A percentile compares a stretch with the other conserved stretches of the same genome.
These are phyloP conservation scores for Xylariaceae sp. DNA, from an alignment of 2,329 filamentous ascomycete species.

Conservation along the genomic window DNA sequence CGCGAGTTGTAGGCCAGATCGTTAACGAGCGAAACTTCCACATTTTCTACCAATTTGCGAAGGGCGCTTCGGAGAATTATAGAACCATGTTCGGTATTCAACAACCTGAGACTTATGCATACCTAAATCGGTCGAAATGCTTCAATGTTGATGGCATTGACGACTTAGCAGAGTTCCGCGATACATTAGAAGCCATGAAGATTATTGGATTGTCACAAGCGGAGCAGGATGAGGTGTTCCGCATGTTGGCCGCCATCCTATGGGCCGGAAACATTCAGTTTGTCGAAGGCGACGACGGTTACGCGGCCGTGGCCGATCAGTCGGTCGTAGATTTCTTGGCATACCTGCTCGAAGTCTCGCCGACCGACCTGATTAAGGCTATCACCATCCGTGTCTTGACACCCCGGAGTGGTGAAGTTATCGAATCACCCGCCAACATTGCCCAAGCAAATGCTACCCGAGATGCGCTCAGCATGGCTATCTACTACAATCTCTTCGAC, in stretches of 20 bases:
- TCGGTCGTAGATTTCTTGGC: conserved; percentile 93
- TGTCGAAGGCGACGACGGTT: conserved; percentile 79
- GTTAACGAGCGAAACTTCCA: conserved; percentile 96
- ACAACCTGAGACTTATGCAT: conserved; percentile 84
- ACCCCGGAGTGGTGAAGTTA: conserved; percentile 59
- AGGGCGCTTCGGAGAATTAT: conserved; percentile 83
- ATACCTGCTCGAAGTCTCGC: conserved; percentile 84
- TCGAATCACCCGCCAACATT: conserved; percentile 75
- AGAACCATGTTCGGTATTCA: conserved; percentile 85
- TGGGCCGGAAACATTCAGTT: conserved; percentile 97
- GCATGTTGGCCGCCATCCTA: conserved; percentile 83
- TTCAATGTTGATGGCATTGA: conserved; percentile 92
- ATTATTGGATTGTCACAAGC: conserved; percentile 81
- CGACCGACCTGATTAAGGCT: conserved; percentile 73
- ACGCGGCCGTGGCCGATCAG: conserved; percentile 79
- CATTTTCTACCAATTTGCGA: conserved; percentile 99
- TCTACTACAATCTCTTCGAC: conserved; percentile 96
- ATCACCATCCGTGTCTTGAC: conserved; percentile 85
- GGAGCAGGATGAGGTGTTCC: conserved; percentile 95
- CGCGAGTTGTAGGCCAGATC: conserved; percentile 91
- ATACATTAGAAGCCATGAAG: conserved; percentile 91
- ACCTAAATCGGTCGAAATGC: conserved; percentile 92
- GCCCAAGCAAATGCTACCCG: conserved; percentile 81
- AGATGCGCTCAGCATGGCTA: conserved; percentile 89
- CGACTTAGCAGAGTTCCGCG: conserved; percentile 79